phyloP scores from a whole-genome alignment of 1,139 yeast genomes.

The Yamadazyma atlantica region DNA sequence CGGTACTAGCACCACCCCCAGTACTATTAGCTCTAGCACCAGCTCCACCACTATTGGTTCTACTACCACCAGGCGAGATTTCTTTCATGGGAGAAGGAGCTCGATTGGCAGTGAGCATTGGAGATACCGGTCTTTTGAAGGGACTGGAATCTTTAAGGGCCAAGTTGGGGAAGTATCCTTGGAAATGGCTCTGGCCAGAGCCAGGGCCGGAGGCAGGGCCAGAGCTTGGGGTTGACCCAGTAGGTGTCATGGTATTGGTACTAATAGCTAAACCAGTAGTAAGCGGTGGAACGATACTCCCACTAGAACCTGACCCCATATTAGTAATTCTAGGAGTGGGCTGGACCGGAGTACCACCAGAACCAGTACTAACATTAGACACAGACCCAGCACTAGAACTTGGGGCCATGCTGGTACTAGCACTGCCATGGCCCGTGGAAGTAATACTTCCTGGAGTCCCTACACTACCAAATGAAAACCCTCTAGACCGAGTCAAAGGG shows the following conservation, averaged over 20 bases:
- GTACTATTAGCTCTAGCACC: background rate
- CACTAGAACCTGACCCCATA: background rate
- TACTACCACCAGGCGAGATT: background rate
- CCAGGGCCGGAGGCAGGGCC: background rate
- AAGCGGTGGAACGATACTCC: background rate
- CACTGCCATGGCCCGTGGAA: constrained; percentile 12
- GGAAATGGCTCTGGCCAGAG: constrained; percentile 1
- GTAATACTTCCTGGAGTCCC: constrained; percentile 11
- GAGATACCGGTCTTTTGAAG: constrained; percentile 40
- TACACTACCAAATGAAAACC: constrained; percentile 31
- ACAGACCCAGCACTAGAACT: constrained; percentile 6
- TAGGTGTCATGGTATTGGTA: background rate
- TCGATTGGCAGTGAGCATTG: constrained; percentile 22
- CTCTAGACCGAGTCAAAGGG: constrained; percentile 36
- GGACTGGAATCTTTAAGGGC: constrained; percentile 26
- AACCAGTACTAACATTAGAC: background rate
- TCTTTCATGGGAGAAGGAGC: constrained; percentile 23
- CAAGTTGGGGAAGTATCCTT: constrained; percentile 3
- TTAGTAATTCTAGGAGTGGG: background rate
- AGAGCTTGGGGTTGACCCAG: background rate
- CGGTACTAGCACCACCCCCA: too few relatives aligned
- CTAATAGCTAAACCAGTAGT: background rate
- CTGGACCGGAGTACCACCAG: constrained; percentile 1
- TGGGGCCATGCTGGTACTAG: constrained; percentile 12
- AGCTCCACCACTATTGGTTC: constrained; percentile 6